Evolutionary conservation across 1,284 basidiomycete species (phyloP), one percentile per base, ranked within the genome.

Genomic region (Cerioporus squamosus): DNA sequence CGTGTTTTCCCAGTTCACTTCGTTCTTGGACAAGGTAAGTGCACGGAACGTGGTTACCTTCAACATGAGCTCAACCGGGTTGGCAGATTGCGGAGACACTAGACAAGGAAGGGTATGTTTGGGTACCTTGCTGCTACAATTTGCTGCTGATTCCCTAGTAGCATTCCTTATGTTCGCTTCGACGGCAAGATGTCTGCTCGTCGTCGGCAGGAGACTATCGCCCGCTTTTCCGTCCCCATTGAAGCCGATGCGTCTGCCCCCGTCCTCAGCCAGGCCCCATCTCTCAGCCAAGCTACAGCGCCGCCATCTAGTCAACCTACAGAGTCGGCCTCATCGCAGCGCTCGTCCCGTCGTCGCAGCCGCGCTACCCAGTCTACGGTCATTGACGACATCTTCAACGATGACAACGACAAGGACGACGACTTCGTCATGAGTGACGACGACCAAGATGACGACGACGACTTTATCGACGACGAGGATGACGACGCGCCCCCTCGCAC

Each of bases 1-100:
- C 1, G 90, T 94, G 1, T 94, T 94, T 67, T 92, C 89, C 2
- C 92, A 94, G 66, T 95, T 94, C 67, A 95, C 93, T 2, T 84
- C 86, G 2, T 94, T 93, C 74, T 73, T 94, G 58, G 89, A 93
- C 73, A 88, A 90, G 77, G 90, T 88, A 60, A 51, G 73, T 38
- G n/a, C 18, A 8, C 43, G 8, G 17, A 40, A 40, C 5, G 14
- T 7, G 4, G 23, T 46, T 12, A 38, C 14, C 8, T 7, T 18
- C 40, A 12, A 22, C 18, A 22, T 22, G 2, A 22, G n/a, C 6
- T n/a, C 1, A 45, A n/a, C 46, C n/a, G 4, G 12, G 17, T 26
- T 26, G 20, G 38, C 62, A 94, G 85, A 91, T 95, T 60, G 89
- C 81, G 2, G 84, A 87, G 57, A 80, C 81, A 5, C 73, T 95